Conservation (phyloP, 306 rosid species). For the Glycine latifolia region DNA sequence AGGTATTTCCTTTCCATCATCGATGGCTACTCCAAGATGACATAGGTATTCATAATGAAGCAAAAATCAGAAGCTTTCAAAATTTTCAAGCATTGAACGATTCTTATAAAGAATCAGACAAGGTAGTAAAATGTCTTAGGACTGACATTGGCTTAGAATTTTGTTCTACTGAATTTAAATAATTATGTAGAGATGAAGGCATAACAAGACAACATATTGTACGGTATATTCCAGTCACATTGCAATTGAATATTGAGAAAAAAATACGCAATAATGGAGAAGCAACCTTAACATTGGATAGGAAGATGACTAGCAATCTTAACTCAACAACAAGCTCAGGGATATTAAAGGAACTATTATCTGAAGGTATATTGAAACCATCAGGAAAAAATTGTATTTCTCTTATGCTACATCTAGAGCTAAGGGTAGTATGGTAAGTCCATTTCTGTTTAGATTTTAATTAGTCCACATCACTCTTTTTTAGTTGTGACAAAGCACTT, state of each 20-base stretch:
- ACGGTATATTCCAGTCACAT: constrained; percentile 51
- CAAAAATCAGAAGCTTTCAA: too few species aligned
- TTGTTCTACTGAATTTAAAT: too few species aligned
- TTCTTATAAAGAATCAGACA: too few species aligned
- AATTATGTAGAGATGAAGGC: too few species aligned
- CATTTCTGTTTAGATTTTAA: constrained; percentile 21
- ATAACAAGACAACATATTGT: too few species aligned
- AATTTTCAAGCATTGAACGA: too few species aligned
- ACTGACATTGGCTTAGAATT: too few species aligned
- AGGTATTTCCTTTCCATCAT: too few species aligned
- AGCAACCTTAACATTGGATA: constrained; percentile 84
- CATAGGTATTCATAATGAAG: too few species aligned
- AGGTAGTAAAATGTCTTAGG: too few species aligned
- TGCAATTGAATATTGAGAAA: constrained; percentile 81
- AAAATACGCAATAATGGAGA: constrained; percentile 80
- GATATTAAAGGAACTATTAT: constrained; percentile 75
- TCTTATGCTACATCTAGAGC: constrained; percentile 98
- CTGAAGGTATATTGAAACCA: constrained; percentile 75
- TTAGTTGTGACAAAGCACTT: constrained; percentile 9
- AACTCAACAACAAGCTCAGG: constrained; percentile 78
- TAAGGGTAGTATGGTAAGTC: constrained; percentile 88
- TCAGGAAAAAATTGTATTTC: constrained; percentile 88
- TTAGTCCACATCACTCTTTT: neutral
- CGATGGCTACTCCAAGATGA: too few species aligned
- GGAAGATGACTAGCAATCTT: constrained; percentile 81